Evolutionary conservation across 164 flowering plant species (phyloP).

Genomic region (Umbellularia californica): DNA sequence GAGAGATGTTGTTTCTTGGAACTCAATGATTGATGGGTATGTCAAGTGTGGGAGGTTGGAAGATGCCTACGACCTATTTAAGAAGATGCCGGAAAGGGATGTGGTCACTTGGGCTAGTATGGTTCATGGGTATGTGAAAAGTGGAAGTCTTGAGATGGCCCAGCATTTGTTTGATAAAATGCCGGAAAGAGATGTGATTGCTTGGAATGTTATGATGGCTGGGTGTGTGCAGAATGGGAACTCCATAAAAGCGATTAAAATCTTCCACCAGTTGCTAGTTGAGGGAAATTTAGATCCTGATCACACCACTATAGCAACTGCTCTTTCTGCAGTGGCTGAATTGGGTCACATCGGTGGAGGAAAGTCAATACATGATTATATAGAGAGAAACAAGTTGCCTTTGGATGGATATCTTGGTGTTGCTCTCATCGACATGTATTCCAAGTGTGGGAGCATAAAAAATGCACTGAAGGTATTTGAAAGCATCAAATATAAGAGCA

Average conservation of each 20-base stretch:
- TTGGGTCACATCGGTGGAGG: slow-evolving; percentile 48
- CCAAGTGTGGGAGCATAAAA: slow-evolving; percentile 66
- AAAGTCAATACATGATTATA: slow-evolving; percentile 35
- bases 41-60: slow-evolving; percentile 51
- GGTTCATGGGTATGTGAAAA: slow-evolving; percentile 57
- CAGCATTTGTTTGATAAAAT: slow-evolving; percentile 43
- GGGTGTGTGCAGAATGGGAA: slow-evolving; percentile 58
- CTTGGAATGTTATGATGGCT: slow-evolving; percentile 64
- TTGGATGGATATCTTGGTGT: slow-evolving; percentile 47
- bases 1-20: slow-evolving; percentile 68
- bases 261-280: slow-evolving; percentile 38
- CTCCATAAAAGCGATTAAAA: slow-evolving; percentile 38
- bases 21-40: slow-evolving; percentile 57
- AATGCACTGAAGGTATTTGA: slow-evolving; percentile 44
- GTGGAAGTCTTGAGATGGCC: slow-evolving; percentile 40
- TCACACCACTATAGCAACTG: slow-evolving; percentile 36
- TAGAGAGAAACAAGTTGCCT: slow-evolving; percentile 28
- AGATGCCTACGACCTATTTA: slow-evolving; percentile 42
- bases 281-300: slow-evolving; percentile 36
- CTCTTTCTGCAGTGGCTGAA: slow-evolving; percentile 54
- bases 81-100: slow-evolving; percentile 46
- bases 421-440: slow-evolving; percentile 70
- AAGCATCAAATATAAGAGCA: slow-evolving; percentile 24
- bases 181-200: slow-evolving; percentile 47
- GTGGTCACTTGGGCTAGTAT: slow-evolving; percentile 58